Conservation (phyloP, 139 green algal species). For the Eudorina sp. region DNA sequence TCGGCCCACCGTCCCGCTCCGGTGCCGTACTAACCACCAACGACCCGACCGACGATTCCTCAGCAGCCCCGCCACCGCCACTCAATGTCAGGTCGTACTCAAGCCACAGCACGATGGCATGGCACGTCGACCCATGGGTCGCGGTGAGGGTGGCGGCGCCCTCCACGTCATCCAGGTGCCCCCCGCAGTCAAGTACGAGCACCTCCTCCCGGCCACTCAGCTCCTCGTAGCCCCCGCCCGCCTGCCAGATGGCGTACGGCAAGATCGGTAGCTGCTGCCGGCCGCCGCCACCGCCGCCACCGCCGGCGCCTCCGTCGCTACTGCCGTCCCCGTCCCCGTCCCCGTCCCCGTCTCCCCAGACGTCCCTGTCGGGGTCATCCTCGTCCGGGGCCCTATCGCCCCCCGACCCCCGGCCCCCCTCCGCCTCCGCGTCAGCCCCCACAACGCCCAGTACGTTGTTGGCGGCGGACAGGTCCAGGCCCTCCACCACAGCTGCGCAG, state of each 20-base stretch:
- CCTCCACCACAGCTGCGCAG: conserved; percentile 40
- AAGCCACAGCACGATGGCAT: conserved; percentile 57
- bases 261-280: conserved; percentile 42
- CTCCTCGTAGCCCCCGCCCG: conserved; percentile 56
- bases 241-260: conserved; percentile 56
- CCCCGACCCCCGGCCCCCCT: background rate
- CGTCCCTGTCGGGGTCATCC: background rate
- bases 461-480: conserved; percentile 47
- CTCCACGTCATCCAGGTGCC: conserved; percentile 37
- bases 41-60: background rate
- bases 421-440: background rate
- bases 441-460: conserved; percentile 56
- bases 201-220: conserved; percentile 21
- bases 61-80: background rate
- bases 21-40: conserved; percentile 9
- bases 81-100: conserved; percentile 35
- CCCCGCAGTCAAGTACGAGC: conserved; percentile 31
- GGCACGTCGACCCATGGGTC: background rate
- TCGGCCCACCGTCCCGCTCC: background rate
- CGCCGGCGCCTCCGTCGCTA: background rate
- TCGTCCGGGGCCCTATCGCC: background rate
- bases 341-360: background rate
- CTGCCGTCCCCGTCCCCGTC: background rate
- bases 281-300: background rate
- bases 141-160: background rate